These are phyloP conservation scores for Gremmenia infestans DNA, from an alignment of 2,329 filamentous ascomycete species.

Conservation along the genomic window DNA sequence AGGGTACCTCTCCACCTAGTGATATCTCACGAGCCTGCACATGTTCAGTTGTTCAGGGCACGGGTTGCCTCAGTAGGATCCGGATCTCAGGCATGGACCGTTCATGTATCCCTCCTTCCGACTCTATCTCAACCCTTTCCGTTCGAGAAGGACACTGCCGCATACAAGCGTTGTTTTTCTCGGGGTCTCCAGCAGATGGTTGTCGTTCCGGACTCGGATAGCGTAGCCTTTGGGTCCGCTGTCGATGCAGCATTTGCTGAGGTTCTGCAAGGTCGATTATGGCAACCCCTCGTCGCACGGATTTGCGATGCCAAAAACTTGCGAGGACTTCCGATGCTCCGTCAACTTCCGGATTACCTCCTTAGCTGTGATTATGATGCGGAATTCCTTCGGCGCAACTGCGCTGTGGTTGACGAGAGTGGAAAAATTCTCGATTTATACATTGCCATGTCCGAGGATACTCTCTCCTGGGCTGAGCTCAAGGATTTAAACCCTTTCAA, in stretches of 20 bases:
- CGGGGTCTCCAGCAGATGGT: constrained; percentile 55
- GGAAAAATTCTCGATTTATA: constrained; percentile 56
- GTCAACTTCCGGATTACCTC: constrained; percentile 44
- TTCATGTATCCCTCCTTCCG: constrained; percentile 55
- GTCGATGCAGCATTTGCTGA: constrained; percentile 46
- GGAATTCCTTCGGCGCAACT: constrained; percentile 48
- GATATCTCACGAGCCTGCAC: constrained; percentile 13
- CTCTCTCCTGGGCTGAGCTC: constrained; percentile 49
- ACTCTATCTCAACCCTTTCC: constrained; percentile 50
- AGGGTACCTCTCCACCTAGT: constrained; percentile 6
- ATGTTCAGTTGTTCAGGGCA: constrained; percentile 20
- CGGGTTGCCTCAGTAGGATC: constrained; percentile 21
- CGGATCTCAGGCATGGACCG: constrained; percentile 47
- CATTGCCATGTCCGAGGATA: constrained; percentile 50
- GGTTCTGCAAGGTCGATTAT: constrained; percentile 45
- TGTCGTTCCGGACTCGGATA: constrained; percentile 45
- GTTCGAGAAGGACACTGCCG: constrained; percentile 56
- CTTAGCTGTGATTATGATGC: constrained; percentile 41
- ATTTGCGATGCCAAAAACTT: constrained; percentile 51
- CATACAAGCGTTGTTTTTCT: constrained; percentile 57
- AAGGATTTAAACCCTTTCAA: constrained; percentile 44
- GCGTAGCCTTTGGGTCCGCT: constrained; percentile 44
- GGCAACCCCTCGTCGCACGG: constrained; percentile 55
- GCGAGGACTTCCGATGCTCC: constrained; percentile 54
- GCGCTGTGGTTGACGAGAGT: constrained; percentile 49